Evolutionary conservation across 192 early-diverging fungal species (phyloP).

Genomic region (Mortierella alpina): DNA sequence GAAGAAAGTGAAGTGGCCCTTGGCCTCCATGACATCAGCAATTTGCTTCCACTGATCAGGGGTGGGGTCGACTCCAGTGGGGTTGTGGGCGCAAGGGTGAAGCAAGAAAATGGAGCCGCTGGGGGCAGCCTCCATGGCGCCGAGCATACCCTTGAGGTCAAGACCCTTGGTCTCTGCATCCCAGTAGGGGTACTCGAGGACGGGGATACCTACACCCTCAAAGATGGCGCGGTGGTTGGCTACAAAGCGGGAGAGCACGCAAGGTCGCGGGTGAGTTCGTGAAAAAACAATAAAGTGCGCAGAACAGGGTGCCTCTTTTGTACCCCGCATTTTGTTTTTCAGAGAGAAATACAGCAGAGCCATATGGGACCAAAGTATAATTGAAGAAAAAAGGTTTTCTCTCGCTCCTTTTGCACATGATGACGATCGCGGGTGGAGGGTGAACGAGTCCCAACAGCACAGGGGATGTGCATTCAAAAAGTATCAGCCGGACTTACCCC

Average conservation of each 20-base stretch:
- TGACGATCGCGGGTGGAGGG: neutral
- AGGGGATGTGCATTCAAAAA: constrained; percentile 7
- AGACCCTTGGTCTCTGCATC: constrained; percentile 80
- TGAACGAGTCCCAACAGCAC: neutral
- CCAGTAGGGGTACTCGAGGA: constrained; percentile 93
- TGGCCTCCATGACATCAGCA: constrained; percentile 81
- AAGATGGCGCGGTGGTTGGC: constrained; percentile 94
- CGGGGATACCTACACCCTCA: constrained; percentile 83
- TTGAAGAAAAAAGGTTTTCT: constrained; percentile 10
- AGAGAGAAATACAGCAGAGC: neutral
- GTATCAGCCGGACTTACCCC: constrained; percentile 70
- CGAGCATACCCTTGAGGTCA: constrained; percentile 82
- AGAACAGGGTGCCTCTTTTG: neutral
- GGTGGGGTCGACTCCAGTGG: constrained; percentile 98
- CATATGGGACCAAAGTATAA: constrained; percentile 11
- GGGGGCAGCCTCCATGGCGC: constrained; percentile 74
- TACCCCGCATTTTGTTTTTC: neutral
- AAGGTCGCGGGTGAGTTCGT: neutral
- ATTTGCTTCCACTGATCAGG: constrained; percentile 93
- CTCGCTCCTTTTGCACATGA: constrained; percentile 19
- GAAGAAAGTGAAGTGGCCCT: constrained; percentile 93
- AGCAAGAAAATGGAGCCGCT: constrained; percentile 86
- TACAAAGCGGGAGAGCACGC: constrained; percentile 14
- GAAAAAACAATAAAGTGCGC: constrained; percentile 10
- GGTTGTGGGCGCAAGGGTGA: constrained; percentile 99